Evolutionary conservation across 192 early-diverging fungal genomes (phyloP).

Genomic region (Backusella parvicylindrica): DNA sequence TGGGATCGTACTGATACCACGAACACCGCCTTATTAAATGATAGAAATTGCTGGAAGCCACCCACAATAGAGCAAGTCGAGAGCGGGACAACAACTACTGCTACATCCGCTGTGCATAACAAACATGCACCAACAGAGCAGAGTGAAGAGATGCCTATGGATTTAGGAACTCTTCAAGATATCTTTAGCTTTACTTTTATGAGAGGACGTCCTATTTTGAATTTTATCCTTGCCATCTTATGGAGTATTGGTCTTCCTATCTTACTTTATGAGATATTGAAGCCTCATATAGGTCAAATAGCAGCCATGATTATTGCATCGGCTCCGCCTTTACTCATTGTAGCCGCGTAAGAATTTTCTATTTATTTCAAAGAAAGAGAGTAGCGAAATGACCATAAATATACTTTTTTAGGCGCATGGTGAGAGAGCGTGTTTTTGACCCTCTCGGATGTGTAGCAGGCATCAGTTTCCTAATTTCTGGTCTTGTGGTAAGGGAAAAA

Average conservation of each 20-base stretch:
- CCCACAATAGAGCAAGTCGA: background rate
- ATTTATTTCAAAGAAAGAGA: too few species aligned
- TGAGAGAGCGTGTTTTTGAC: constrained; percentile 18
- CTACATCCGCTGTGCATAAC: background rate
- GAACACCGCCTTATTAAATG: background rate
- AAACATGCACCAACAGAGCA: constrained; percentile 15
- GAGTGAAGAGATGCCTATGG: constrained; percentile 25
- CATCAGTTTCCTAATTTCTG: constrained; percentile 32
- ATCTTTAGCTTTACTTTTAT: constrained; percentile 31
- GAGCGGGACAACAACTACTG: background rate
- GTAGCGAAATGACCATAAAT: too few species aligned
- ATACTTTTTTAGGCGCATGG: constrained; percentile 20
- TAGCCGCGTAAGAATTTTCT: constrained; percentile 15
- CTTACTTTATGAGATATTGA: constrained; percentile 24
- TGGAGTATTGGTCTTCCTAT: constrained; percentile 33
- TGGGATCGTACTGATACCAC: background rate
- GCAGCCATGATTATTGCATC: constrained; percentile 33
- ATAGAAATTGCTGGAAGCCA: background rate
- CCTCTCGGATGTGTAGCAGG: constrained; percentile 27
- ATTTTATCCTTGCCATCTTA: constrained; percentile 28
- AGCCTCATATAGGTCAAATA: constrained; percentile 27
- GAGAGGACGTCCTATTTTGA: constrained; percentile 20
- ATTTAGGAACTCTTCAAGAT: constrained; percentile 16
- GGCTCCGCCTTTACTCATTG: constrained; percentile 25
- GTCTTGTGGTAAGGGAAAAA: constrained; percentile 24